Evolutionary conservation across 225 moss, liverwort and hornwort genomes (phyloP), one percentile per base, ranked within the genome.

Genomic region (Thuidium tamariscinum): DNA sequence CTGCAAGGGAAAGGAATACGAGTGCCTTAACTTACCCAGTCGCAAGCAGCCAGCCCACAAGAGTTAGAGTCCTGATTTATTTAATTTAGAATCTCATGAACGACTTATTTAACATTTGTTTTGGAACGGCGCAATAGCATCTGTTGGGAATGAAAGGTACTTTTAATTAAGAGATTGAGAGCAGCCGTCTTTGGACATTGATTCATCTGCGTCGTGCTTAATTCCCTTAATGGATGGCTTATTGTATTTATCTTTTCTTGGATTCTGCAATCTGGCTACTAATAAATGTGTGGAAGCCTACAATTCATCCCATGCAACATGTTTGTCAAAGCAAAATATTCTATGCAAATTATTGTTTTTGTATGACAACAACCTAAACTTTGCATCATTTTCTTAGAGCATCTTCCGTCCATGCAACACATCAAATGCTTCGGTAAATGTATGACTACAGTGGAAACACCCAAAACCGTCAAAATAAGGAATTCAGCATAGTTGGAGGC

Each of bases 171-270:
- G n/a, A n/a, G n/a, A 17, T 7, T 36, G 46, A 23, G 7, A 85
- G 66, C 62, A 55, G 86, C 86, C 65, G 74, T 65, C 81, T 87
- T 82, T 87, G 74, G 74, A 82, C 86, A 87, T 81, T 82, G 86
- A 81, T 86, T 81, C 64, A 80, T 64, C n/a, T 86, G 74, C 13
- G 29, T 37, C 62, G 42, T 73, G 74, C 54, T 81, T 34, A 74
- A 55, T 44, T 65, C 69, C 79, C 44, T 79, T 59, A 44, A 48
- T 70, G 59, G 25, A 59, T n/a, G 19, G 11, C 9, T 62, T 51
- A 54, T n/a, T n/a, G n/a, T n/a, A n/a, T n/a, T n/a, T n/a, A n/a
- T n/a, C n/a, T n/a, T n/a, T n/a, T n/a, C 83, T n/a, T 17, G 57
- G 61, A 74, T 74, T 23, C 74, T 18, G 36, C 61, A 44, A 74